Base-by-base conservation (phyloP, 768 basidiomycete genomes). In the Tylopilus sp. region DNA sequence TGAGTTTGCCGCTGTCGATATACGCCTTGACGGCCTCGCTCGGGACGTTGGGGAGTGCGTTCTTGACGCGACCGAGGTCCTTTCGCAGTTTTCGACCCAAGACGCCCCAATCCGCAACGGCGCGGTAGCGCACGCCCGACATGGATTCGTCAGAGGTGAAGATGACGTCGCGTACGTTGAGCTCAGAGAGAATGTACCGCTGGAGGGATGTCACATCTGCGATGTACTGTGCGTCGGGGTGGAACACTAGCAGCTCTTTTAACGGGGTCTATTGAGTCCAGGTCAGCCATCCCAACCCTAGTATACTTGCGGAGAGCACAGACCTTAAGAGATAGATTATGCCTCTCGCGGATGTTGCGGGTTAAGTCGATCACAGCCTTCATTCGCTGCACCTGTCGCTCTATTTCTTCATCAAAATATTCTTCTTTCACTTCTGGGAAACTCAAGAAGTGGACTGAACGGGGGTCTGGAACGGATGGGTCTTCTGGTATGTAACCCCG, bases 381-480 rank as follows among this genome's bases (percentile, higher is more conserved):
- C 88, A 99, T 93, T 10, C 94, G 83, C 70, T 88, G 81, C 21
- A 98, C 91, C 72, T 97, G 88, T 43, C 95, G 83, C 72, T 98
- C 94, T 60, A 98, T 94, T 61, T 85, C 86, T 18, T 75, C 81
- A 69, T 99, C 91, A 66, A 97, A 93, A 75, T 98, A 98, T 57
- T 95, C 93, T 59, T 90, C 85, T 66, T 93, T 94, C 46, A 93
- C 87, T 36, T 86, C 80, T 0, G 97, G 97, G 85, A 97, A 98
- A 47, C 82, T 79, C 54, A 98, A 68, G 79, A 98, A 99, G 73
- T 99, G 97, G 56, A 99, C 74, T 3, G 97, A 98, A 52, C 97
- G 88, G 6, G 86, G 79, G 61, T 98, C 97, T 2, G 80, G 81
- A 17, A 78, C 78, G 23, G 74, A 67, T 18, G 83, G 78, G 57